These are phyloP conservation scores for Cryomyces minteri DNA, from an alignment of 495 filamentous ascomycete genomes.

Conservation along the genomic window DNA sequence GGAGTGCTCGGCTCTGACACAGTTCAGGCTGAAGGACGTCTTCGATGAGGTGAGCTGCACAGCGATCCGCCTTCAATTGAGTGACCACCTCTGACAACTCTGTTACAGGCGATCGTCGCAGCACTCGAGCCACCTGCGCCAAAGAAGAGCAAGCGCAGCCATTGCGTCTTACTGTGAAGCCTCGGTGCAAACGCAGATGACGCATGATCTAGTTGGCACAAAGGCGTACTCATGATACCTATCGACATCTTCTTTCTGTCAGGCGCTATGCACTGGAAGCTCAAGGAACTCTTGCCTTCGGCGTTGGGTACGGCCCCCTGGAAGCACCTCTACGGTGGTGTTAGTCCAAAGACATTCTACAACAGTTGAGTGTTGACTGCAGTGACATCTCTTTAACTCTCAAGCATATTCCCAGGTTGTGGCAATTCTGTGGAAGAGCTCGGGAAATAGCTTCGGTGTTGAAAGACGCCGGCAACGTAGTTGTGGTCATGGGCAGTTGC, in stretches of 20 bases:
- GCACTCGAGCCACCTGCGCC: slow-evolving; percentile 20
- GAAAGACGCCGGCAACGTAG: no score
- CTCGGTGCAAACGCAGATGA: no score
- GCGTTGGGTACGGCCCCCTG: background rate
- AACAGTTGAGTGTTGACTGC: no score
- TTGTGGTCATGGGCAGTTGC: no score
- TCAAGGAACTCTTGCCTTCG: background rate
- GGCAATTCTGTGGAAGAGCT: no score
- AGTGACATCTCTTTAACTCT: no score
- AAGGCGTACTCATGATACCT: no score
- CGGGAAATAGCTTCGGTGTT: no score
- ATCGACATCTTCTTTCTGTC: background rate
- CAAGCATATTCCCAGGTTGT: no score
- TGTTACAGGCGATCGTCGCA: slow-evolving; percentile 20
- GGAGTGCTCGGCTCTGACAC: slow-evolving; percentile 92
- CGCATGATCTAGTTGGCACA: no score
- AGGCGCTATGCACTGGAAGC: background rate
- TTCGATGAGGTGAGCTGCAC: slow-evolving; percentile 73
- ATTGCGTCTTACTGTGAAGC: background rate
- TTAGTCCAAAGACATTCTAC: background rate
- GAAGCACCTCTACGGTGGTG: background rate
- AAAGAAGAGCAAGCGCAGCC: slow-evolving; percentile 10
- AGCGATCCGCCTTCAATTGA: no score
- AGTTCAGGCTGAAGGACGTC: slow-evolving; percentile 97
- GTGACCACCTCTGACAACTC: background rate